These are phyloP conservation scores for Plasmodium gaboni DNA, from an alignment of 169 alveolate genomes.

Conservation along the genomic window DNA sequence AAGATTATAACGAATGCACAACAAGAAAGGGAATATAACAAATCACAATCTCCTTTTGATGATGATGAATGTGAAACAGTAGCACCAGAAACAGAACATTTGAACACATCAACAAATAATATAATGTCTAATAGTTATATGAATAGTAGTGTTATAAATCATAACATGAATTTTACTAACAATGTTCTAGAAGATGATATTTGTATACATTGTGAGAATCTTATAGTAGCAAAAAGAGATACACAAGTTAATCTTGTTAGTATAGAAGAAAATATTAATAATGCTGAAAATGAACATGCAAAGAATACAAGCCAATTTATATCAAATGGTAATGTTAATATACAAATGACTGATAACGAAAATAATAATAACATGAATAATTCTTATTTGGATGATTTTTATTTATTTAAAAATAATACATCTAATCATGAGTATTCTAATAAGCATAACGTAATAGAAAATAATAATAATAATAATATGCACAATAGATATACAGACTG, in stretches of 20 bases:
- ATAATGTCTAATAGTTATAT: conserved; percentile 3
- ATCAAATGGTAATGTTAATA: not conserved
- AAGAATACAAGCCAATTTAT: not conserved
- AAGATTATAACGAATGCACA: conserved; percentile 76
- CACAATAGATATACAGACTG: not conserved
- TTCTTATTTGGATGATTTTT: not conserved
- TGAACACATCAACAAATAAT: not conserved
- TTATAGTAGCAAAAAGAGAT: not conserved
- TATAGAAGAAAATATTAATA: not conserved
- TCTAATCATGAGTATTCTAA: conserved; percentile 1
- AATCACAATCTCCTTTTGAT: conserved; percentile 64
- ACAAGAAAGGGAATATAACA: conserved; percentile 76
- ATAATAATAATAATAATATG: not conserved
- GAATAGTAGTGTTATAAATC: conserved; percentile 4
- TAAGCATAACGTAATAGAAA: not conserved
- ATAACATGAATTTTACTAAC: not conserved
- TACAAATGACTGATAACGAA: not conserved
- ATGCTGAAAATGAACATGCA: not conserved
- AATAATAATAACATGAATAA: not conserved
- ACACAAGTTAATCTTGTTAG: not conserved
- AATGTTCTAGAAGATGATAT: not conserved
- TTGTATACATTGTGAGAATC: not conserved
- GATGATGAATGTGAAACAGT: conserved; percentile 82
- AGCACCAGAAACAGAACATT: conserved; percentile 75
- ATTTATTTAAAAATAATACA: conserved; percentile 5